These are phyloP conservation scores for Cladosporium sp. DNA, from an alignment of 2,329 filamentous ascomycete genomes.

Conservation along the genomic window DNA sequence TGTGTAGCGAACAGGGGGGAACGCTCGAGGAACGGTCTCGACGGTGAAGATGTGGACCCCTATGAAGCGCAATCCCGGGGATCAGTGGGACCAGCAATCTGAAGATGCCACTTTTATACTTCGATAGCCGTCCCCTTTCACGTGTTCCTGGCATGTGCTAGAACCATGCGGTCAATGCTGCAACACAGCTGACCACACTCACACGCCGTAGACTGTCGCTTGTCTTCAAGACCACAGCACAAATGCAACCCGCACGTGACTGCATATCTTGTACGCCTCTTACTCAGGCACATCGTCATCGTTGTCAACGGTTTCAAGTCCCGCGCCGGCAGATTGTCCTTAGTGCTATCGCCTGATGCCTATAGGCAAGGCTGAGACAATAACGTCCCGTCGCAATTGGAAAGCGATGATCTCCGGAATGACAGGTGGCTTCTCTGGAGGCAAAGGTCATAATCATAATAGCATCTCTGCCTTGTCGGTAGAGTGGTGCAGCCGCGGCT, in stretches of 20 bases:
- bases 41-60: background rate
- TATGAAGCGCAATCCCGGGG: background rate
- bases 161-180: background rate
- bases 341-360: background rate
- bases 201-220: no score
- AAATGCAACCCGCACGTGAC: no score
- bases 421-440: no score
- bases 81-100: background rate
- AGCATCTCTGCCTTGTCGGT: background rate
- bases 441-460: no score
- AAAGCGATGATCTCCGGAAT: no score
- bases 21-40: background rate
- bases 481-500: background rate
- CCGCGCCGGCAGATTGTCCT: background rate
- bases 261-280: no score
- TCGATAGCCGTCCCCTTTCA: background rate
- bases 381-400: background rate
- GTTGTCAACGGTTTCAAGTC: background rate
- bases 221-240: no score
- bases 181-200: background rate
- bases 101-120: background rate
- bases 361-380: background rate
- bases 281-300: background rate
- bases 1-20: background rate
- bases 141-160: background rate